Conservation (phyloP, 192 early-diverging fungal genomes). For the Rhizoclosmatium globosum region DNA sequence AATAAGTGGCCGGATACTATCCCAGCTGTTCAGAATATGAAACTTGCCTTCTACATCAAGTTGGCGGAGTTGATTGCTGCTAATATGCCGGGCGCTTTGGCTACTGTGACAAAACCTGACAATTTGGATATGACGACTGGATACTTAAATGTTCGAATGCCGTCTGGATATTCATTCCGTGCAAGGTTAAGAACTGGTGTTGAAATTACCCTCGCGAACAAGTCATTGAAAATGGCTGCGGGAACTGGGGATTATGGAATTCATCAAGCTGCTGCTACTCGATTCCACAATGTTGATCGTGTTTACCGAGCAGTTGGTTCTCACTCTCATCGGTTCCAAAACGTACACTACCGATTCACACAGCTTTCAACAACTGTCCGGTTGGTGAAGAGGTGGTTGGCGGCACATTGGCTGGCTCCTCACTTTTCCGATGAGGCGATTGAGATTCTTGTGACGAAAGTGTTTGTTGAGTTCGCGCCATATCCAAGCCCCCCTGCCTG, state of each 20-base stretch:
- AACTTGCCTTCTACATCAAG: conserved; percentile 84
- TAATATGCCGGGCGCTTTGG: conserved; percentile 57
- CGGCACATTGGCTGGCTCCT: conserved; percentile 73
- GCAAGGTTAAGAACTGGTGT: conserved; percentile 76
- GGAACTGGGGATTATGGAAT: conserved; percentile 4
- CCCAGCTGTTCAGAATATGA: conserved; percentile 86
- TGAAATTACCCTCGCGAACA: conserved; percentile 71
- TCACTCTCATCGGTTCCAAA: conserved; percentile 74
- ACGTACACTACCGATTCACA: conserved; percentile 78
- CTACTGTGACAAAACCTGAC: conserved; percentile 44
- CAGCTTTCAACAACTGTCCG: conserved; percentile 83
- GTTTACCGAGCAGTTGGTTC: conserved; percentile 38
- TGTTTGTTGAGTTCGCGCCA: conserved; percentile 70
- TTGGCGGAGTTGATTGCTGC: conserved; percentile 67
- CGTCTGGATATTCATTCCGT: conserved; percentile 80
- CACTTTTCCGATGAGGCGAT: conserved; percentile 76
- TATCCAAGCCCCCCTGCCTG: conserved; percentile 59
- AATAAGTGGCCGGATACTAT: conserved; percentile 91
- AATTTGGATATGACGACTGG: conserved; percentile 40
- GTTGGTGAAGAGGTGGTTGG: conserved; percentile 90
- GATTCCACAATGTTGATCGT: conserved; percentile 46
- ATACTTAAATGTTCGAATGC: conserved; percentile 69
- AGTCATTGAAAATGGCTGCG: conserved; percentile 48
- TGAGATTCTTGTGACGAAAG: conserved; percentile 72
- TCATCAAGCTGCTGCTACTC: conserved; percentile 15